Percentiles rank a stretch among this genome's conserved stretches.
These are phyloP conservation scores for Pilasporangium apinafurcum DNA, from an alignment of 352 stramenopile genomes.

Conservation along the genomic window DNA sequence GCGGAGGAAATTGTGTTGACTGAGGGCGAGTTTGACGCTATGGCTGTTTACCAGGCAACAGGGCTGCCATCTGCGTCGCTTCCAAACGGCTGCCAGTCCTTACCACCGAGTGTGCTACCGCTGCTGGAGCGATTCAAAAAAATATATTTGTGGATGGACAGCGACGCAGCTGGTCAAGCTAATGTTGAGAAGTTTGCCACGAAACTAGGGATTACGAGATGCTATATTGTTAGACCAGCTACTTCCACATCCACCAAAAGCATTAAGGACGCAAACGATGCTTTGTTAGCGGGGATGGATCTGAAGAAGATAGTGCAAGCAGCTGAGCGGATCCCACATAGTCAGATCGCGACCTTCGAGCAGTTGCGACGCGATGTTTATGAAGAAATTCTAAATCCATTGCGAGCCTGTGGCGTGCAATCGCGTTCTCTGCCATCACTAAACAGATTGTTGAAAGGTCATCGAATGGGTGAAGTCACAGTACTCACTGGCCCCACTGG, in stretches of 20 bases:
- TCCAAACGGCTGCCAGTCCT: conserved; percentile 95
- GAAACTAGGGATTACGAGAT: conserved; percentile 91
- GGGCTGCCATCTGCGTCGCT: conserved; percentile 91
- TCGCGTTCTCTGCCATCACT: conserved; percentile 93
- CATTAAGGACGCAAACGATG: conserved; percentile 99
- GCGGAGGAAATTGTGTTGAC: conserved; percentile 94
- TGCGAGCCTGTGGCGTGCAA: conserved; percentile 89
- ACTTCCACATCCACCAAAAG: conserved; percentile 19
- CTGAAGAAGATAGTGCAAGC: conserved; percentile 80
- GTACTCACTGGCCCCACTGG: conserved; percentile 97
- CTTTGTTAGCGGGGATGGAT: conserved; percentile 87
- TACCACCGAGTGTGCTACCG: conserved; percentile 93
- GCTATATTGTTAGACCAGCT: conserved; percentile 87
- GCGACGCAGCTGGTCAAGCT: conserved; percentile 91
- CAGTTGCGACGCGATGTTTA: conserved; percentile 91
- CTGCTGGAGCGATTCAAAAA: conserved; percentile 95
- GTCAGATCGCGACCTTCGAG: conserved; percentile 92
- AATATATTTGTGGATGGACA: conserved; percentile 99
- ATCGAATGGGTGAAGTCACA: conserved; percentile 96
- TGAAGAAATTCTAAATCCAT: conserved; percentile 93
- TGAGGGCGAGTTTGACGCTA: conserved; percentile 96
- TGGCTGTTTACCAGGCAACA: conserved; percentile 96
- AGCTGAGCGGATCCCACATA: conserved; percentile 85
- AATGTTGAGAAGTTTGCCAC: conserved; percentile 95
- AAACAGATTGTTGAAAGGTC: conserved; percentile 95